A percentile compares a stretch with the other conserved stretches of the same genome.
phyloP scores from a whole-genome alignment of 371 early-diverging fungal genomes.

The Racocetra persica region DNA sequence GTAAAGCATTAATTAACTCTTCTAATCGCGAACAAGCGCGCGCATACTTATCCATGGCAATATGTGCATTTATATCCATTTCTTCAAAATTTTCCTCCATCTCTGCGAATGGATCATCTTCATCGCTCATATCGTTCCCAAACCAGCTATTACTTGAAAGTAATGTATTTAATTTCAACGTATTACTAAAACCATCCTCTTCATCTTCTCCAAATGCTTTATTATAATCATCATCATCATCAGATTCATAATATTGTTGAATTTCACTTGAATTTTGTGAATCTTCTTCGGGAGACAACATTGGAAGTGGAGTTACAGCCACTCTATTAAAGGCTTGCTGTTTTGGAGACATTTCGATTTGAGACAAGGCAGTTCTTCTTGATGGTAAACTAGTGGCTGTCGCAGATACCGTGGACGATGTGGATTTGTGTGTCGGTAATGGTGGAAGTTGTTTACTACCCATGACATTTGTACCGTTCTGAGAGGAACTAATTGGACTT shows the following conservation, averaged over 20 bases:
- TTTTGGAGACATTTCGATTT: slow-evolving; percentile 45
- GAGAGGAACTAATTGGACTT: not conserved
- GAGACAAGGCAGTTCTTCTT: slow-evolving; percentile 27
- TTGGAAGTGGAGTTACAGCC: not conserved
- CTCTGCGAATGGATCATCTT: slow-evolving; percentile 60
- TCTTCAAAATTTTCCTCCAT: slow-evolving; percentile 58
- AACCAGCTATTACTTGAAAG: slow-evolving; percentile 45
- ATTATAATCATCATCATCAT: slow-evolving; percentile 54
- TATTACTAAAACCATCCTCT: not conserved
- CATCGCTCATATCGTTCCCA: slow-evolving; percentile 54
- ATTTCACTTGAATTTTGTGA: slow-evolving; percentile 43
- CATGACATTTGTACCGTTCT: not conserved
- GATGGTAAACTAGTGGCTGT: slow-evolving; percentile 34
- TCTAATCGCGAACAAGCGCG: slow-evolving; percentile 48
- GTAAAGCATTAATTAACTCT: slow-evolving; percentile 50
- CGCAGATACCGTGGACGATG: slow-evolving; percentile 32
- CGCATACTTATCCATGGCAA: slow-evolving; percentile 55
- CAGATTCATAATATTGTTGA: slow-evolving; percentile 49
- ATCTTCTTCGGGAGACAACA: slow-evolving; percentile 20
- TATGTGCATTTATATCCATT: slow-evolving; percentile 57
- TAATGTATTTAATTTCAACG: slow-evolving; percentile 31
- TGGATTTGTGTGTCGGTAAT: not conserved
- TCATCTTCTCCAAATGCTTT: slow-evolving; percentile 24
- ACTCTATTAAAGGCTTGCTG: slow-evolving; percentile 43
- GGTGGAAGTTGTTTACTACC: not conserved